Evolutionary conservation across 2,329 filamentous ascomycete genomes (phyloP), one percentile per base, ranked within the genome.

Genomic region (Neofusicoccum parvum): DNA sequence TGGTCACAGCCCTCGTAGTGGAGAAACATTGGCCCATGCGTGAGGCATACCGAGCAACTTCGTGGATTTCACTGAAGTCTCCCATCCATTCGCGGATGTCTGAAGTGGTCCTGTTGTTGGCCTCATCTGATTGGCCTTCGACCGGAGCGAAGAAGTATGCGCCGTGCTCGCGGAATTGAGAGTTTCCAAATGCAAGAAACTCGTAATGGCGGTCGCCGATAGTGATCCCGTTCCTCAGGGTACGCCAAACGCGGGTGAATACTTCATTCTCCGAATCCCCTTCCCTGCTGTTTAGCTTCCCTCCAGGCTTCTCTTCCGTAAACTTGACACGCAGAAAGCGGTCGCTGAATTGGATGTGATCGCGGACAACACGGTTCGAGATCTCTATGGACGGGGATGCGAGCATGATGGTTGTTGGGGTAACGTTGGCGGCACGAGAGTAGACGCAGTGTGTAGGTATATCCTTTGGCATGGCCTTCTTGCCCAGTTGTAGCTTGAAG

Each of bases 21-120:
- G 95, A 97, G 74, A 99, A 97, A 74, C 94, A 97, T 77, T 98
- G 95, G 0, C 95, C 95, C 17, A 98, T 82, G 34, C 95, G 87
- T 34, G 95, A 92, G 54, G 92, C 91, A 74, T 94, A 92, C 72
- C 96, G 97, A 36, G 94, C 94, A n/a, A 96, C 86, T 32, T 90
- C 86, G 64, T 85, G 87, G 76, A 97, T 97, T 68, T 92, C 86
- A 14, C 83, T 83, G 71, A 99, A 96, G 14, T 90, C 81, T 0
- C 95, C 95, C 90, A 98, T 96, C 87, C 91, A 94, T 37, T 82
- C 76, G 4, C 94, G 90, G 65, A 99, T 97, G 23, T 58, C 46
- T 5, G 51, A 49, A 2, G 51, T 10, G 3, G 43, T 59, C 20
- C 48, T 12, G 10, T 45, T 39, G 34, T 56, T 27, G 58, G 89